A percentile compares a stretch with the other conserved stretches of the same genome.
These are phyloP conservation scores for Rhexocercosporidium sp. DNA, from an alignment of 2,329 filamentous ascomycete genomes.

Conservation along the genomic window DNA sequence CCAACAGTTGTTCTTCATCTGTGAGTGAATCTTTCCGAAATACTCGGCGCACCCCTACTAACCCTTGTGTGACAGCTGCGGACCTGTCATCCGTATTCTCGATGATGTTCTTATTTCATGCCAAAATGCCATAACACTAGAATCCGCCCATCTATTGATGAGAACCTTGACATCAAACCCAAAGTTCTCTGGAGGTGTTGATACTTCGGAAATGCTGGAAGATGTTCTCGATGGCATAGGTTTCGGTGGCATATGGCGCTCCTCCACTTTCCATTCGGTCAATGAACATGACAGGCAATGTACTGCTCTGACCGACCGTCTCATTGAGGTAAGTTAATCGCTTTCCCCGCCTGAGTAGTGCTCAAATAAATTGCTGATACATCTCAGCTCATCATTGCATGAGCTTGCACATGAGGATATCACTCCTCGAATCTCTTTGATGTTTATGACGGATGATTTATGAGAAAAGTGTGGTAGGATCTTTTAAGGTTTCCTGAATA, in stretches of 20 bases:
- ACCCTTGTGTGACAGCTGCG: conserved; percentile 50
- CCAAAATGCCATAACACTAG: conserved; percentile 63
- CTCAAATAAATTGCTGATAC: conserved; percentile 2
- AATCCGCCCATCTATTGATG: conserved; percentile 64
- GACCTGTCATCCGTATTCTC: conserved; percentile 61
- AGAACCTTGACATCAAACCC: conserved; percentile 61
- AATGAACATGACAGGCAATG: conserved; percentile 42
- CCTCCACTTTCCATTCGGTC: conserved; percentile 39
- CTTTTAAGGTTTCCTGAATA: conserved; percentile 15
- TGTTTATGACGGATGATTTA: conserved; percentile 26
- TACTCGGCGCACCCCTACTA: conserved; percentile 20
- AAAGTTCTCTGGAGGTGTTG: conserved; percentile 54
- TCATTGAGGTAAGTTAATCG: conserved; percentile 34
- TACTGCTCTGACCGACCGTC: conserved; percentile 32
- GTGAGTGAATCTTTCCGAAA: conserved; percentile 48
- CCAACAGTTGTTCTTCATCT: conserved; percentile 63
- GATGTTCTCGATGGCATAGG: conserved; percentile 64
- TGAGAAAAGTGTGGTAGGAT: conserved; percentile 20
- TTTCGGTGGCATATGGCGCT: conserved; percentile 66
- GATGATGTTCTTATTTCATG: conserved; percentile 65
- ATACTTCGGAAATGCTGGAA: conserved; percentile 54
- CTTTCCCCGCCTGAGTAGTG: background rate
- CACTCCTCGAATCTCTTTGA: conserved; percentile 1
- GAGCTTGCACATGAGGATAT: background rate
- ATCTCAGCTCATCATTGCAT: conserved; percentile 31